Base-by-base conservation (phyloP, 208 protist genomes). In the Herpetomonas samuelpessoai region DNA sequence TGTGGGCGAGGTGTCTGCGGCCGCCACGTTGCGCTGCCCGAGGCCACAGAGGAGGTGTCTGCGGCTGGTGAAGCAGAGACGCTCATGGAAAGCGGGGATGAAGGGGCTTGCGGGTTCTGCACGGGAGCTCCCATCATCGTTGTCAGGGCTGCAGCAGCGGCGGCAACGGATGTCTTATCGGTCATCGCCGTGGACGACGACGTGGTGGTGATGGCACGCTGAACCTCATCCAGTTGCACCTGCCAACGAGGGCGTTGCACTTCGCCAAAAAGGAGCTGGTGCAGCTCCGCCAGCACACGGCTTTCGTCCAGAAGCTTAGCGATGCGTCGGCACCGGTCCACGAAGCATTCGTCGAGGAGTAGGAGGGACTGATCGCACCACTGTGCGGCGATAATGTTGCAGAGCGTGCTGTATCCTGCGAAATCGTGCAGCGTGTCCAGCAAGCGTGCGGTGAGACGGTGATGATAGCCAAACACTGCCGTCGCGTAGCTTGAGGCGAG, bases 181-280 rank as follows among this genome's bases (percentile, higher is more conserved):
- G 73, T 65, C 1, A 48, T 67, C 22, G 68, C 60, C 22, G 69
- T 52, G 46, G 61, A 26, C 16, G 63, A 66, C 44, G 68, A 71
- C 28, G 59, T 76, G 6, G 74, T 91, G 18, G 72, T 73, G 56
- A 96, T 93, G 21, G 70, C 90, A 38, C 85, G 78, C 70, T 96
- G 90, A 62, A 96, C 72, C 67, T 91, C 90, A 52, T 96, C 83
- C 12, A 96, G 76, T 72, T 93, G 90, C 66, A 90, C 74, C 64
- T 96, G 90, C 85, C 86, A 96, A 7, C 85, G 82, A 41, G 84
- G 74, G 18, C 83, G 83, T 71, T 90, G 35, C n/a, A 74, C 59
- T 60, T 96, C 90, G 2, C 80, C 83, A 79, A 96, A 96, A 18
- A 84, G 14, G 19, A 83, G 59, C 41, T 67, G 51, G 65, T 96